phyloP scores from a whole-genome alignment of 208 protist genomes.

The Leishmania major region DNA sequence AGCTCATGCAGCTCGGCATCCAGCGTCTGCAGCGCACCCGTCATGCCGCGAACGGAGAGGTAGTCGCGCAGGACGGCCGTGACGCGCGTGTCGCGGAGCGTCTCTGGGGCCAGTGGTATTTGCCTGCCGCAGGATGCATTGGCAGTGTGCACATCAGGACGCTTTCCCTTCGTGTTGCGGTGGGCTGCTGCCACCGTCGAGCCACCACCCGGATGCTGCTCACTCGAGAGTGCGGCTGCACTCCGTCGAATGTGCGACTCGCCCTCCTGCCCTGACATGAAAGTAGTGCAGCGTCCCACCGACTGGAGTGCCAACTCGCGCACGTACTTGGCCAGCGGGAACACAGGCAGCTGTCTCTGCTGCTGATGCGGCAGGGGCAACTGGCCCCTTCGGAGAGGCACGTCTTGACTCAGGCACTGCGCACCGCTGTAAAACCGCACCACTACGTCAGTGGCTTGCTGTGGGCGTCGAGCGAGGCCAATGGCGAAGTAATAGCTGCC shows the following conservation, averaged over 20 bases:
- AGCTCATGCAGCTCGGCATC: slow-evolving; percentile 47
- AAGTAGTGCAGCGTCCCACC: slow-evolving; percentile 10
- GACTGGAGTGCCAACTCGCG: slow-evolving; percentile 16
- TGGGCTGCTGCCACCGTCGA: not conserved
- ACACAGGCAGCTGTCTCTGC: slow-evolving; percentile 3
- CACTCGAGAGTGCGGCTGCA: not conserved
- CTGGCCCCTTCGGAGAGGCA: not conserved
- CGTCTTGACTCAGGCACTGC: not conserved
- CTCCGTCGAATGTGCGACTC: slow-evolving; percentile 9
- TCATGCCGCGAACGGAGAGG: slow-evolving; percentile 55
- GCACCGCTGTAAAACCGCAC: slow-evolving; percentile 54
- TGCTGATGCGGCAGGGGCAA: not conserved
- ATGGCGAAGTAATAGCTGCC: slow-evolving; percentile 60
- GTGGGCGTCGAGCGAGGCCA: slow-evolving; percentile 52
- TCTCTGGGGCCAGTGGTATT: slow-evolving; percentile 3
- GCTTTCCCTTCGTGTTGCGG: not conserved
- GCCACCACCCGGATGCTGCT: not conserved
- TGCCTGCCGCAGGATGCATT: not conserved
- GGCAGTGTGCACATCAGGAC: not conserved
- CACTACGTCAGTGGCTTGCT: slow-evolving; percentile 30
- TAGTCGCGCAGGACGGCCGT: slow-evolving; percentile 54
- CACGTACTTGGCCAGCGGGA: slow-evolving; percentile 18
- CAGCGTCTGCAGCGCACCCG: slow-evolving; percentile 38
- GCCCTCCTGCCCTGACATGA: slow-evolving; percentile 9
- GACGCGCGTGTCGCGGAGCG: slow-evolving; percentile 42